Evolutionary conservation across 495 filamentous ascomycete species (phyloP).

Genomic region (Podospora tetraspora): DNA sequence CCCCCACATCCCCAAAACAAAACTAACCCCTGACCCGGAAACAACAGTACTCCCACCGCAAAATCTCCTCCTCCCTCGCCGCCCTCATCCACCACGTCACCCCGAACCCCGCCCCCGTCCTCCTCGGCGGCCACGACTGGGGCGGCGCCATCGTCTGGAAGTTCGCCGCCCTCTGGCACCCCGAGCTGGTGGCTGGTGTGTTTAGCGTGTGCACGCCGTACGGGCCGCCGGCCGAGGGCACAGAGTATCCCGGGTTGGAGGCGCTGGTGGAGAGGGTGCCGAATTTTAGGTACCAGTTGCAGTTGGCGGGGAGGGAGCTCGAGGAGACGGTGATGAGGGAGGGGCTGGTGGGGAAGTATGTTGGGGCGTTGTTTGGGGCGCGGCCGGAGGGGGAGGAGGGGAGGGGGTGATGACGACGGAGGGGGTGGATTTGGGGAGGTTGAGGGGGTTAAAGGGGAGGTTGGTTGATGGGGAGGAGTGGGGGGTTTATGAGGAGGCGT

Average conservation of each 20-base stretch:
- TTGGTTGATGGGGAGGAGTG: conserved; percentile 64
- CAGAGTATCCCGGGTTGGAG: conserved; percentile 39
- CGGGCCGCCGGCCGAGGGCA: conserved; percentile 37
- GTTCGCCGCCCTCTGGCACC: conserved; percentile 59
- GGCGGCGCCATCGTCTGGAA: conserved; percentile 55
- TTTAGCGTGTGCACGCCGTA: conserved; percentile 80
- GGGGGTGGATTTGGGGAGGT: conserved; percentile 49
- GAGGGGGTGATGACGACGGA: conserved; percentile 46
- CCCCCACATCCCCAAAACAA: no score
- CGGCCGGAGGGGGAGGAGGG: conserved; percentile 51
- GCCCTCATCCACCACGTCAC: conserved; percentile 14
- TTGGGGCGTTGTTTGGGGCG: conserved; percentile 66
- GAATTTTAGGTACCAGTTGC: conserved; percentile 80
- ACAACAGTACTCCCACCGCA: conserved; percentile 58
- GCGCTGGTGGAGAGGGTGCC: conserved; percentile 57
- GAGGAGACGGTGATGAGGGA: conserved; percentile 53
- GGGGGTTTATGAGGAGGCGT: conserved; percentile 71
- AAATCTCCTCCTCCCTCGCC: conserved; percentile 58
- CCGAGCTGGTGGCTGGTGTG: conserved; percentile 62
- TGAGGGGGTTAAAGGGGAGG: conserved; percentile 45
- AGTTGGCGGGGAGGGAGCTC: conserved; percentile 61
- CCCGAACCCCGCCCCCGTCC: conserved; percentile 44
- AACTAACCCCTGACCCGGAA: neutral
- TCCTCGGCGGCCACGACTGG: conserved; percentile 82
- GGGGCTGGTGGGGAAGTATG: conserved; percentile 56